phyloP scores from a whole-genome alignment of 805 yeast species.

The Lipomyces starkeyi region DNA sequence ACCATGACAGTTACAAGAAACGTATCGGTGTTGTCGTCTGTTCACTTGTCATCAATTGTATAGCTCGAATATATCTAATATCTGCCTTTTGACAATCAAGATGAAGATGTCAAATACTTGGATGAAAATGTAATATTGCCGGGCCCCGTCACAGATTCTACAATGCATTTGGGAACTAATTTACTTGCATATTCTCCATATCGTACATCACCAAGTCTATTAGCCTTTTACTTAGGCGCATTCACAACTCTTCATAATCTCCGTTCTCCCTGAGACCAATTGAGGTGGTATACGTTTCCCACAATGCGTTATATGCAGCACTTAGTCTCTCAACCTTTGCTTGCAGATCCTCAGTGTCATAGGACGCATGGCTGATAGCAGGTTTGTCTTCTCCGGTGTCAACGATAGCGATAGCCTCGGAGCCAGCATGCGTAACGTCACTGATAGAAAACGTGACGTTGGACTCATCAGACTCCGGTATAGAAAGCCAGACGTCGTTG shows the following conservation, averaged over 20 bases:
- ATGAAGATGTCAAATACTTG: neutral
- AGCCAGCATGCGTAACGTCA: neutral
- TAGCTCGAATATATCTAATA: neutral
- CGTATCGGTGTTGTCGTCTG: too few relatives aligned
- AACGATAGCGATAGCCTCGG: neutral
- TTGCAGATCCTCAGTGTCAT: slow-evolving; percentile 17
- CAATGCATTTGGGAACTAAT: too few relatives aligned
- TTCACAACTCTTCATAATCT: neutral
- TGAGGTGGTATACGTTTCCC: slow-evolving; percentile 27
- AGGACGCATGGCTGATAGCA: neutral
- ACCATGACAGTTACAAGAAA: too few relatives aligned
- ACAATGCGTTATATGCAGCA: slow-evolving; percentile 39
- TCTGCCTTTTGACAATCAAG: neutral
- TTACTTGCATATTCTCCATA: neutral
- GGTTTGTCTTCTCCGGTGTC: neutral
- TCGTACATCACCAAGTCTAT: neutral
- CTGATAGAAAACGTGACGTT: slow-evolving; percentile 4
- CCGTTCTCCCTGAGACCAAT: neutral
- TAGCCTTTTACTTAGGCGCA: neutral
- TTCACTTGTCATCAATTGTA: too few relatives aligned
- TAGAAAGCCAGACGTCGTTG: slow-evolving; percentile 38
- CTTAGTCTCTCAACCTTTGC: slow-evolving; percentile 32
- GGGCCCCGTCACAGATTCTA: neutral
- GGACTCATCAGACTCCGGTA: slow-evolving; percentile 19
- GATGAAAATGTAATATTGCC: neutral